Percentiles rank a stretch among this genome's conserved stretches.
Conservation (phyloP, 192 early-diverging fungal species). For the Chytriomyces hyalinus region DNA sequence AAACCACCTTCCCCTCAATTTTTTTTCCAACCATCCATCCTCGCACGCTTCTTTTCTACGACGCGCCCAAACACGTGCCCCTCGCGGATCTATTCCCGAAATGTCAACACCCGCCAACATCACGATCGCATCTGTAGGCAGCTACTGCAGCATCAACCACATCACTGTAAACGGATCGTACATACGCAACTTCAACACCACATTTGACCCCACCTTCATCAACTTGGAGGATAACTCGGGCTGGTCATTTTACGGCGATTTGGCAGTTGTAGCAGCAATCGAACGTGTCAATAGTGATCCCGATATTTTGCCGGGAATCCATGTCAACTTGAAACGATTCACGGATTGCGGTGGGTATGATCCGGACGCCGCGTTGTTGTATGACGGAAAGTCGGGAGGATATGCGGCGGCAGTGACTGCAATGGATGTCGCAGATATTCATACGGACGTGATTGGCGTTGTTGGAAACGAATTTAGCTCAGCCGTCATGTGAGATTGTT, state of each 20-base stretch:
- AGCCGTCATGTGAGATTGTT: background rate
- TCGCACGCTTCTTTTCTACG: no score
- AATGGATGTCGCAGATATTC: conserved; percentile 1
- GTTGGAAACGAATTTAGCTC: conserved; percentile 17
- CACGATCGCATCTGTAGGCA: conserved; percentile 3
- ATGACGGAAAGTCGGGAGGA: conserved; percentile 9
- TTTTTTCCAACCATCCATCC: no score
- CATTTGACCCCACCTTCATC: background rate
- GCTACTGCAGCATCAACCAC: conserved; percentile 15
- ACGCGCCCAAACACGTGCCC: no score
- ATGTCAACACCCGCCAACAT: conserved; percentile 1
- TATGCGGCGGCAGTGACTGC: conserved; percentile 4
- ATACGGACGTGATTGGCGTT: conserved; percentile 21
- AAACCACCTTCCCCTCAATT: no score
- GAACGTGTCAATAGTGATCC: conserved; percentile 3
- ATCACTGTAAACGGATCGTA: background rate
- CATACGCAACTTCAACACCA: conserved; percentile 1
- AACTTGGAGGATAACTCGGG: background rate
- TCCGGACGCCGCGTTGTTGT: background rate
- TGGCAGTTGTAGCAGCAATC: conserved; percentile 6
- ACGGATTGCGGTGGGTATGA: conserved; percentile 19
- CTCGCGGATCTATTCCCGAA: no score
- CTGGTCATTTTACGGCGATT: conserved; percentile 1
- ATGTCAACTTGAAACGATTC: conserved; percentile 20
- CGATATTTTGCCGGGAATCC: background rate